Evolutionary conservation across 176 grass and related monocot species (phyloP).

Genomic region (Pontederia crassipes): DNA sequence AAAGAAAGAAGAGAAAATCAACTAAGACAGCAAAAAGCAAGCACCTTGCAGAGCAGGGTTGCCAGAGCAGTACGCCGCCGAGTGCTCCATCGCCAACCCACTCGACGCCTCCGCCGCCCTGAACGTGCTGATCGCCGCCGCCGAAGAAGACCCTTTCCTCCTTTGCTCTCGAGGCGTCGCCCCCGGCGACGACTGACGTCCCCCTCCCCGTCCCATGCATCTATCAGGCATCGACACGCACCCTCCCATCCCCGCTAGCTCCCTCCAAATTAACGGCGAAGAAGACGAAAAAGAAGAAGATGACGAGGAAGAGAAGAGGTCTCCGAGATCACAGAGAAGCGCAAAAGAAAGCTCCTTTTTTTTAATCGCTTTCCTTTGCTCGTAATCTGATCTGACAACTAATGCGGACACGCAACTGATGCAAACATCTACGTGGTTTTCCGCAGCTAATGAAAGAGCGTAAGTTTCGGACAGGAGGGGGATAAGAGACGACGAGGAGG

Average conservation of each 20-base stretch:
- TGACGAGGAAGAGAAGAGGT: neutral
- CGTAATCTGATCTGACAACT: too few species aligned
- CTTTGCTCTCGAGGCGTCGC: slow-evolving; percentile 5
- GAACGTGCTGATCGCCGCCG: slow-evolving; percentile 75
- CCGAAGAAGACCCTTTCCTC: slow-evolving; percentile 1
- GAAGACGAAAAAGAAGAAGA: neutral
- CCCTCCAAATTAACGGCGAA: neutral
- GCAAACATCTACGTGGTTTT: neutral
- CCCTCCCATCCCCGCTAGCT: neutral
- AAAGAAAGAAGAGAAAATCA: neutral
- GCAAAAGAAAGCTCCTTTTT: neutral
- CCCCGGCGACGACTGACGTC: neutral
- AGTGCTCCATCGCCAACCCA: slow-evolving; percentile 15
- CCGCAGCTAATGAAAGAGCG: too few species aligned
- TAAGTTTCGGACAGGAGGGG: too few species aligned
- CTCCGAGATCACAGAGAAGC: neutral
- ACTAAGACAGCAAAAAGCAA: neutral
- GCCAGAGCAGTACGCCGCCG: slow-evolving; percentile 13
- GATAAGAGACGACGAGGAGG: slow-evolving; percentile 15
- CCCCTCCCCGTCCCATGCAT: slow-evolving; percentile 12
- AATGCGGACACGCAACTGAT: too few species aligned
- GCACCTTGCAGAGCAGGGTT: slow-evolving; percentile 54
- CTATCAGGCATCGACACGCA: slow-evolving; percentile 10
- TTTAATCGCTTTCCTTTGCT: neutral
- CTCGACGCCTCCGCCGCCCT: slow-evolving; percentile 39